Base-by-base conservation (phyloP, 768 basidiomycete species). In the Hygrophorus pudorinus region DNA sequence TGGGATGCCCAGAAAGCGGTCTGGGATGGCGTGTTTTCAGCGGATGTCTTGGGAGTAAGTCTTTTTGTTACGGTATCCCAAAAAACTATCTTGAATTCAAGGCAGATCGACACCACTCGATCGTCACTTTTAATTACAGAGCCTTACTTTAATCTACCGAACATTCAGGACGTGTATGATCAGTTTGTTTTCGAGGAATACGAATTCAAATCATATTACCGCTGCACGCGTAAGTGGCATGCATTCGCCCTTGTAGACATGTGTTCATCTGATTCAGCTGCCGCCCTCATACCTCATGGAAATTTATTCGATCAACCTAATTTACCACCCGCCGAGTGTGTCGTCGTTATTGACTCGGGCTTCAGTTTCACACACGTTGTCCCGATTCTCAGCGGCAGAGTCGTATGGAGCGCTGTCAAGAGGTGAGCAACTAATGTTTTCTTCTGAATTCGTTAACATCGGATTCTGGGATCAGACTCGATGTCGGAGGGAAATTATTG, bases 101-200 rank as follows among this genome's bases (percentile, higher is more conserved):
- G 45, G 51, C 50, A 93, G 90, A 65, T 89, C 45, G 76, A 88
- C 56, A 79, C 89, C 0, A 65, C 78, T 1, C 71, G 76, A 41
- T 77, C 83, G 0, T 80, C 85, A 3, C 67, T 97, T 29, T 67
- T 97, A 39, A 75, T 97, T 45, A 96, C 94, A 4, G 93, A 97
- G 63, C 91, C 93, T 4, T 89, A 88, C 58, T 87, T 94, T 72
- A 92, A 97, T 64, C 67, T 93, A 7, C 86, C 89, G 18, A 91
- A 89, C 56, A 76, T 96, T 10, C 88, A 91, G 63, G 87, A 91
- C 20, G 75, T 87, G 28, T 92, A 93, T 55, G 93, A 98, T 59
- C 90, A 97, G 62, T 85, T 98, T 58, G 71, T 94, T 2, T 97
- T 96, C 55, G 93, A 97, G 59, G 91, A 97, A 64, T 98, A 92